A percentile compares a stretch with the other conserved stretches of the same genome.
Conservation (phyloP, 192 early-diverging fungal genomes). For the Coemansia sp. region DNA sequence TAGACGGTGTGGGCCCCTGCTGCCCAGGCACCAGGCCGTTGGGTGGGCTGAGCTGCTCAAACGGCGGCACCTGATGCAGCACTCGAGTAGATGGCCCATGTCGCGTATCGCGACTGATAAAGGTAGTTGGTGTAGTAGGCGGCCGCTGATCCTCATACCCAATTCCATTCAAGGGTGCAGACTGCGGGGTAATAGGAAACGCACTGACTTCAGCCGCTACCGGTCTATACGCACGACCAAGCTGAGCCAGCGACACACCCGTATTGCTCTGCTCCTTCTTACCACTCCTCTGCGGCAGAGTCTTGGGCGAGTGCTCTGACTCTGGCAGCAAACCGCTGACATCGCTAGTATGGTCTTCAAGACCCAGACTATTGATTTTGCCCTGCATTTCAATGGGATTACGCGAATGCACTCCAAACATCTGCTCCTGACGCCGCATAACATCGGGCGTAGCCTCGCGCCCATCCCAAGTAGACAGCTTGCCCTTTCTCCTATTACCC, state of each 20-base stretch:
- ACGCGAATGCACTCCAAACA: constrained; percentile 1
- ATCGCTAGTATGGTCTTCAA: constrained; percentile 21
- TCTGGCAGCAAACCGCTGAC: constrained; percentile 40
- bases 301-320: constrained; percentile 14
- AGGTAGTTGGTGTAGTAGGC: constrained; percentile 48
- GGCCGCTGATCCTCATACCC: constrained; percentile 13
- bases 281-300: background rate
- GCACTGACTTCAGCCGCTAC: background rate
- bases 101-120: constrained; percentile 31
- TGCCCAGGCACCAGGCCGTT: background rate
- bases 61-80: constrained; percentile 32
- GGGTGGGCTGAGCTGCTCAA: background rate
- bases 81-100: constrained; percentile 29
- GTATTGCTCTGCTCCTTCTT: constrained; percentile 15
- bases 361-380: constrained; percentile 44
- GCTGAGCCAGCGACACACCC: background rate
- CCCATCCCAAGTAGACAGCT: constrained; percentile 41
- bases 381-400: constrained; percentile 40
- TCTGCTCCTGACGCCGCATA: constrained; percentile 32
- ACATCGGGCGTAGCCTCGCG: constrained; percentile 38
- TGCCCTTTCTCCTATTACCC: background rate
- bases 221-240: background rate
- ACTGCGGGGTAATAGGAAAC: constrained; percentile 6
- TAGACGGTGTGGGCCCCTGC: background rate
- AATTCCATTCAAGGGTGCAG: background rate